Evolutionary conservation across 768 basidiomycete species (phyloP).

Genomic region (Ramaria rubella): DNA sequence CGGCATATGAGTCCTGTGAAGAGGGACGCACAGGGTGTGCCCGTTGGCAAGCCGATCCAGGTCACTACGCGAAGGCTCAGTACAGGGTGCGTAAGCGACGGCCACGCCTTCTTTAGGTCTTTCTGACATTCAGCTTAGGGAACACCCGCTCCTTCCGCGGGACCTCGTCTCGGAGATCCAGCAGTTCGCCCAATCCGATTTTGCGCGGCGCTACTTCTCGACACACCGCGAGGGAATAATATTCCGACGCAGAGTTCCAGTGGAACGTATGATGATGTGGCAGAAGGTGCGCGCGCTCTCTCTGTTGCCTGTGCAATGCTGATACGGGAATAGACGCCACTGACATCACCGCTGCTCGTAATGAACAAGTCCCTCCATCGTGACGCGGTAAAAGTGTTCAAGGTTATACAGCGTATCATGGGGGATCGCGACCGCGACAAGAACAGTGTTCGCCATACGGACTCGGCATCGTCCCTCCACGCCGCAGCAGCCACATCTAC

Average conservation of each 20-base stretch:
- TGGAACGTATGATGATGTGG: constrained; percentile 87
- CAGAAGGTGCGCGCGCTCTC: constrained; percentile 57
- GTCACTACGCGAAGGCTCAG: constrained; percentile 34
- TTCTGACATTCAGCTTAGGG: constrained; percentile 36
- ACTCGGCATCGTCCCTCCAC: constrained; percentile 42
- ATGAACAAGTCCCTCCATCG: constrained; percentile 58
- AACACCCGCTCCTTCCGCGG: constrained; percentile 70
- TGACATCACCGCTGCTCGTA: constrained; percentile 69
- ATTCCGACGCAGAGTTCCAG: constrained; percentile 73
- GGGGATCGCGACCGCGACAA: constrained; percentile 80
- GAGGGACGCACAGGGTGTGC: constrained; percentile 51
- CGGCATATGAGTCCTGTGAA: constrained; percentile 71
- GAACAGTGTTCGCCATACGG: constrained; percentile 38
- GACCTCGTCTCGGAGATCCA: constrained; percentile 81
- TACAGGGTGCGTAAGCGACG: constrained; percentile 49
- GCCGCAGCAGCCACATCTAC: constrained; percentile 31
- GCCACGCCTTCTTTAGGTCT: neutral
- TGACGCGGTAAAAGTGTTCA: constrained; percentile 82
- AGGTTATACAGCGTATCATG: constrained; percentile 88
- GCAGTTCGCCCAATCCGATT: constrained; percentile 81
- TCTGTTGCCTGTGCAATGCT: neutral
- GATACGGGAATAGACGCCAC: constrained; percentile 38
- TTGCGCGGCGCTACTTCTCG: constrained; percentile 82
- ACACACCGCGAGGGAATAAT: constrained; percentile 87
- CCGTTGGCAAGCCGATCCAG: constrained; percentile 47